Evolutionary conservation across 2,329 filamentous ascomycete species (phyloP).

Genomic region (Phaeosphaeria sp.): DNA sequence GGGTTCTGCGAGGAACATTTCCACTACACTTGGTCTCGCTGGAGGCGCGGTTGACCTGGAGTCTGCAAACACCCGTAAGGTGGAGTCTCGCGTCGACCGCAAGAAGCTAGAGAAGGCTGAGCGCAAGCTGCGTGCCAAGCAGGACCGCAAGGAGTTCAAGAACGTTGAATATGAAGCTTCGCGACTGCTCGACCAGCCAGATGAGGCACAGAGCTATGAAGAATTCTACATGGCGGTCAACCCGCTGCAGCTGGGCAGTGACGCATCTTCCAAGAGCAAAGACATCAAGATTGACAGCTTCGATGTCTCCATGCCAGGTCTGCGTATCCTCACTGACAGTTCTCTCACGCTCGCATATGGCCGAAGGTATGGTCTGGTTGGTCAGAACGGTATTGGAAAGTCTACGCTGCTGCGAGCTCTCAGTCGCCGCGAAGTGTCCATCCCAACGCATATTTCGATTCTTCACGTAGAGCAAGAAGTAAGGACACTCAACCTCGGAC

Average conservation of each 20-base stretch:
- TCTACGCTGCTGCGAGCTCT: conserved; percentile 90
- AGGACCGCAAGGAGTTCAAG: conserved; percentile 98
- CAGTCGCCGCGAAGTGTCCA: conserved; percentile 89
- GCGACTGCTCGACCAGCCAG: conserved; percentile 80
- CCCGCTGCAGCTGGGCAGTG: conserved; percentile 83
- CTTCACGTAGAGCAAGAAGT: conserved; percentile 98
- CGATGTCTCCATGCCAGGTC: conserved; percentile 89
- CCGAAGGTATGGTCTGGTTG: conserved; percentile 93
- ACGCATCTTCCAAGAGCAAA: conserved; percentile 82
- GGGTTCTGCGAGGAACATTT: conserved; percentile 92
- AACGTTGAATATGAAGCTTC: conserved; percentile 98
- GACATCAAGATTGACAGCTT: conserved; percentile 98
- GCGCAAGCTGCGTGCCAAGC: conserved; percentile 95
- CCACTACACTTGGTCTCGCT: conserved; percentile 88
- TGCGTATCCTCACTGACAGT: conserved; percentile 89
- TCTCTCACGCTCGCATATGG: conserved; percentile 90
- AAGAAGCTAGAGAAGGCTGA: conserved; percentile 99
- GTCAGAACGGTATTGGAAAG: conserved; percentile 94
- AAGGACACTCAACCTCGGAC: conserved; percentile 28
- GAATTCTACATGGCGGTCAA: conserved; percentile 99
- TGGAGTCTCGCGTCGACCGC: conserved; percentile 95
- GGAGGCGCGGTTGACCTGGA: conserved; percentile 88
- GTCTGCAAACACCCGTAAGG: conserved; percentile 88
- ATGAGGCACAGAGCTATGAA: conserved; percentile 90
- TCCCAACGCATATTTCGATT: conserved; percentile 98